phyloP scores from a whole-genome alignment of 345 rosid genomes.

The Raphanus sativus region DNA sequence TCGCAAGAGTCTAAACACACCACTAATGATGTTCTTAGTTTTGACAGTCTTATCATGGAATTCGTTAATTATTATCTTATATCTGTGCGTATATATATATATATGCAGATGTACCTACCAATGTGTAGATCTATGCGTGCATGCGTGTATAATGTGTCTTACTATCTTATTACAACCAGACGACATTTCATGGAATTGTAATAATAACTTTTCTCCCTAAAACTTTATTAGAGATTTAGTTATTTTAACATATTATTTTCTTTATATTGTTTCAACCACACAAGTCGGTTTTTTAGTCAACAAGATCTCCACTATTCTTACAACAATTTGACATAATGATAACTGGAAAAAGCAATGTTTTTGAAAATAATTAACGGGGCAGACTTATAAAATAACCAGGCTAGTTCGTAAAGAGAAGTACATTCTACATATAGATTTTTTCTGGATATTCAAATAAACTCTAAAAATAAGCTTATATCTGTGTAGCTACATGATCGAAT shows the following conservation, averaged over 20 bases:
- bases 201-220: conserved; percentile 11
- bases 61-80: background rate
- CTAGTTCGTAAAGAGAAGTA: too few relatives aligned
- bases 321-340: conserved; percentile 6
- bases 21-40: background rate
- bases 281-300: conserved; percentile 29
- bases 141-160: conserved; percentile 20
- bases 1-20: background rate
- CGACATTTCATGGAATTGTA: conserved; percentile 9
- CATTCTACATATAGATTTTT: too few relatives aligned
- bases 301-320: conserved; percentile 4
- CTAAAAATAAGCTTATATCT: too few relatives aligned
- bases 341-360: background rate
- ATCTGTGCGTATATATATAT: background rate
- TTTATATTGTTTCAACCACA: conserved; percentile 19
- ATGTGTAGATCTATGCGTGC: conserved; percentile 5
- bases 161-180: conserved; percentile 5
- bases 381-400: too few relatives aligned
- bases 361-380: too few relatives aligned
- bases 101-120: conserved; percentile 21
- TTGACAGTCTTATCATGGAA: background rate
- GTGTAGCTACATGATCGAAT: too few relatives aligned
- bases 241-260: conserved; percentile 16
- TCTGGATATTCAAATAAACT: too few relatives aligned
- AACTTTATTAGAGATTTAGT: conserved; percentile 11